Conservation (phyloP, 768 basidiomycete species). For the Suillus alpinus region DNA sequence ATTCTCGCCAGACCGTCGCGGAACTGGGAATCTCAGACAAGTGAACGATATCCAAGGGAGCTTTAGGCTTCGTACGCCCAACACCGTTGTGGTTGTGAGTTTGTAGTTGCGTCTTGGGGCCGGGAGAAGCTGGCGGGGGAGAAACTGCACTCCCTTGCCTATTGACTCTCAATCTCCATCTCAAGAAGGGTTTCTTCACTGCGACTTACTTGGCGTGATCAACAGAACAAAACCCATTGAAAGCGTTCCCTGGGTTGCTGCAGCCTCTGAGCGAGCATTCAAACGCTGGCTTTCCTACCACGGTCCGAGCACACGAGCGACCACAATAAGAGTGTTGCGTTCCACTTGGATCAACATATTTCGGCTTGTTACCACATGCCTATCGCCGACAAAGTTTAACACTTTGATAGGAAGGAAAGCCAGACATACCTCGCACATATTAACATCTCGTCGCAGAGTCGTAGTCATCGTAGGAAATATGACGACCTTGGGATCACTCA, state of each 20-base stretch:
- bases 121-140: background rate
- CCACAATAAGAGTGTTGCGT: constrained; percentile 58
- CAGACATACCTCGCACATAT: constrained; percentile 26
- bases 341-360: constrained; percentile 58
- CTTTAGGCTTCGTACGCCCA: background rate
- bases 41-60: constrained; percentile 34
- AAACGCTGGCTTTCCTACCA: constrained; percentile 35
- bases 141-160: background rate
- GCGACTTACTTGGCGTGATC: constrained; percentile 52
- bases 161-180: background rate
- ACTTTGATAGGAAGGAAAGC: background rate
- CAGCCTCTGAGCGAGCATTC: constrained; percentile 52
- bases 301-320: constrained; percentile 54
- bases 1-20: constrained; percentile 48
- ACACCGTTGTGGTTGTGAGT: background rate
- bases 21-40: constrained; percentile 48
- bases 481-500: background rate
- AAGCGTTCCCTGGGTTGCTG: constrained; percentile 47
- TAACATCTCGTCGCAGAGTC: background rate
- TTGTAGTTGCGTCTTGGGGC: background rate
- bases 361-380: constrained; percentile 60
- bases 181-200: background rate
- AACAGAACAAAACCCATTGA: constrained; percentile 57
- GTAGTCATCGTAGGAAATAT: constrained; percentile 3
- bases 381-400: constrained; percentile 16